Conservation (phyloP, 129 eudicot species). For the Dittrichia graveolens region DNA sequence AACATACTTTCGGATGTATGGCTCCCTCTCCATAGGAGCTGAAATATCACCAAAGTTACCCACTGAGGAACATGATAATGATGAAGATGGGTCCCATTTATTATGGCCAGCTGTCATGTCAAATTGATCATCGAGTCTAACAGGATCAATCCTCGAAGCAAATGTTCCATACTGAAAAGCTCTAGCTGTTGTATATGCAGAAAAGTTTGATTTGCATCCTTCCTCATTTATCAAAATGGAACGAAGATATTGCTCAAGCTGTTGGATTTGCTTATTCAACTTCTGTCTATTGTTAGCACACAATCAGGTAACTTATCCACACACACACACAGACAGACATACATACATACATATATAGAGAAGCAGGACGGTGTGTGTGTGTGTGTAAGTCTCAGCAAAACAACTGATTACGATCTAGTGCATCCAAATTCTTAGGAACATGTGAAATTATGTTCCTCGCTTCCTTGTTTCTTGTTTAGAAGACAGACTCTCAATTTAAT, state of each 20-base stretch:
- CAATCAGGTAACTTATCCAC: not conserved
- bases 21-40: constrained; percentile 67
- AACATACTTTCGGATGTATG: constrained; percentile 57
- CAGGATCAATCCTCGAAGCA: constrained; percentile 47
- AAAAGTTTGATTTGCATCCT: constrained; percentile 61
- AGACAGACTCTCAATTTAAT: no score
- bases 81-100: constrained; percentile 58
- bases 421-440: no score
- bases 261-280: constrained; percentile 85
- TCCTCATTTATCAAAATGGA: constrained; percentile 44
- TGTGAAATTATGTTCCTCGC: no score
- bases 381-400: not conserved
- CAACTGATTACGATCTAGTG: not conserved
- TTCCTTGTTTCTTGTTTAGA: no score
- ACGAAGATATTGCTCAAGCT: constrained; percentile 57
- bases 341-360: no score
- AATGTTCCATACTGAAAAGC: constrained; percentile 50
- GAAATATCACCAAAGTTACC: constrained; percentile 50
- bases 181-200: constrained; percentile 61
- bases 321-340: no score
- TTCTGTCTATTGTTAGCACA: constrained; percentile 45
- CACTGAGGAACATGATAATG: constrained; percentile 40
- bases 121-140: constrained; percentile 61
- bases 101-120: constrained; percentile 35
- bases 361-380: no score